Conservation (phyloP, 179 eudicot genomes). For the Silene vulgaris region DNA sequence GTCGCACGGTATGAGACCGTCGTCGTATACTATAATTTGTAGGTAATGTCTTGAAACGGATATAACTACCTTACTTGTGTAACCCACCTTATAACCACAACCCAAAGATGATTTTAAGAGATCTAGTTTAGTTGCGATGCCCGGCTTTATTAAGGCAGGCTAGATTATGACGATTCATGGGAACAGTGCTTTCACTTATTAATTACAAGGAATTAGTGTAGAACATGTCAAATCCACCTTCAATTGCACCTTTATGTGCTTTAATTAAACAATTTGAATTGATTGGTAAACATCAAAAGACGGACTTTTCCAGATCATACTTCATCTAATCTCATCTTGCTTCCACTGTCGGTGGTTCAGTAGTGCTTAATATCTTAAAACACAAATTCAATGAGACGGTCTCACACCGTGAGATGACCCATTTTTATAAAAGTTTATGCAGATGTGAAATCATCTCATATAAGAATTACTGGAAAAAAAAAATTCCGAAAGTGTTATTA, state of each 20-base stretch:
- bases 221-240: constrained; percentile 7
- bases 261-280: not conserved
- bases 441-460: no score
- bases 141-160: not conserved
- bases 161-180: not conserved
- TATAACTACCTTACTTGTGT: no score
- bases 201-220: not conserved
- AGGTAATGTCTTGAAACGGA: no score
- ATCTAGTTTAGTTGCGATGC: constrained; percentile 1
- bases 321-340: not conserved
- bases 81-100: not conserved
- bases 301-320: not conserved
- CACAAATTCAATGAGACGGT: no score
- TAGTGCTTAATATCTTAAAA: no score
- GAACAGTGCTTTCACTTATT: not conserved
- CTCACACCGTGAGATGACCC: no score
- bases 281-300: not conserved
- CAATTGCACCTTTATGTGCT: constrained; percentile 1
- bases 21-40: no score
- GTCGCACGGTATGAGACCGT: no score
- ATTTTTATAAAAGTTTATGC: no score
- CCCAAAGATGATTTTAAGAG: not conserved
- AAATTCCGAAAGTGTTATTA: no score
- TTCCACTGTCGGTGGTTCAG: not conserved
- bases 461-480: no score